Percentiles rank a stretch among this genome's conserved stretches.
Conservation (phyloP, 306 rosid genomes). For the Acacia melanoxylon region DNA sequence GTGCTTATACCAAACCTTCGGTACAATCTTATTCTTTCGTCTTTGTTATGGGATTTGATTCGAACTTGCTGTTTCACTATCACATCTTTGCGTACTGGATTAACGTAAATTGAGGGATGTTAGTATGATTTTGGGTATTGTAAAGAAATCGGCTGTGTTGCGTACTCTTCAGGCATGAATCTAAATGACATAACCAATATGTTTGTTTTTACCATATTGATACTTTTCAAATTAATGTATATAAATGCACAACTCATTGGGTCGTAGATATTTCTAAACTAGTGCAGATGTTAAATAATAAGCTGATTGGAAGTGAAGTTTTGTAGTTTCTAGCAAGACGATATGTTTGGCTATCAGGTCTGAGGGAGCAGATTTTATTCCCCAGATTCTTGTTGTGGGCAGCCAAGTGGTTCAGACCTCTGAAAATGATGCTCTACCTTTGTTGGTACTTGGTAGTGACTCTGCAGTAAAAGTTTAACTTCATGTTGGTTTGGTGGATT, state of each 20-base stretch:
- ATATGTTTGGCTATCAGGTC: not conserved
- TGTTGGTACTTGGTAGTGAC: not conserved
- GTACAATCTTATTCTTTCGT: constrained; percentile 43
- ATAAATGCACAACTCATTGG: not conserved
- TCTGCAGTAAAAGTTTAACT: constrained; percentile 6
- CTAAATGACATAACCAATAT: not conserved
- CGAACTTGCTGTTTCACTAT: constrained; percentile 7
- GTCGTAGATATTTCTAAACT: not conserved
- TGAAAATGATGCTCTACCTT: not conserved
- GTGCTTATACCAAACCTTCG: constrained; percentile 76
- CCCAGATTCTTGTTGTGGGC: not conserved
- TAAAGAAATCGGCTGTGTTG: not conserved
- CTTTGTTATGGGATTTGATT: not conserved
- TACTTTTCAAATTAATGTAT: not conserved
- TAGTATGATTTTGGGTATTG: constrained; percentile 8
- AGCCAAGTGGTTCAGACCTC: not conserved
- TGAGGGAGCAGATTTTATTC: constrained; percentile 12
- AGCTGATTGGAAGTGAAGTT: not conserved
- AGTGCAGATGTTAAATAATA: not conserved
- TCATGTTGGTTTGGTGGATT: constrained; percentile 5
- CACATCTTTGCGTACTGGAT: constrained; percentile 1
- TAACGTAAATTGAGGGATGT: not conserved
- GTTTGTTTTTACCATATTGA: not conserved
- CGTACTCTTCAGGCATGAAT: constrained; percentile 3
- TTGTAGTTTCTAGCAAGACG: not conserved